Base-by-base conservation (phyloP, 2,329 filamentous ascomycete species). In the Cordyceps tenuipes region DNA sequence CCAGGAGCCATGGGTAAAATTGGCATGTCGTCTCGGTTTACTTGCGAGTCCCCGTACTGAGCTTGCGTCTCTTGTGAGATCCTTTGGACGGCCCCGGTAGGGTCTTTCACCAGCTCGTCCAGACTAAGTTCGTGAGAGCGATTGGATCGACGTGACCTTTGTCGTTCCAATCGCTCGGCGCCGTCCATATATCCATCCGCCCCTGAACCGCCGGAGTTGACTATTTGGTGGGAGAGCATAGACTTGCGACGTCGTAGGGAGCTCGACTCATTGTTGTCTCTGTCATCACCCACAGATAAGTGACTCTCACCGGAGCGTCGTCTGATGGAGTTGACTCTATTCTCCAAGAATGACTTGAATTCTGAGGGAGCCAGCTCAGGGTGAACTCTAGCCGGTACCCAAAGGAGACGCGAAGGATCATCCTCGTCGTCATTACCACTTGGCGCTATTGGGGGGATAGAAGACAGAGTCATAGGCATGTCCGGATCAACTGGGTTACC, bases 291-390 rank as follows among this genome's bases (percentile, higher is more conserved):
- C 6, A 81, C 75, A 34, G 85, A 83, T 51, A 91, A 75, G 43
- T 79, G 79, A 64, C 80, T 87, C 65, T 87, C 91, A 26, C 88
- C 87, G 1, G 92, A 96, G 67, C 90, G 84, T 65, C 92, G 82
- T 71, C 91, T 87, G 66, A 97, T 96, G 41, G 90, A 88, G 66
- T 96, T 89, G 13, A 97, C 90, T 69, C 92, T 87, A 63, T 92
- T 95, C 68, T 99, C 93, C 2, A 99, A 82, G 66, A 97, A 99
- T 1, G 88, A 93, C 73, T 96, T 97, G 79, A 97, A 99, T 67
- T 97, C 94, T 69, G 89, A 91, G 1, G 94, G 94, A 3, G 94
- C 94, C 53, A 99, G 79, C 73, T 99, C 94, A 0, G 94, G 94
- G 68, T 99, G 94, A 31, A 99, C 82, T 61, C 91, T 85, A 26